Conservation (phyloP, 768 basidiomycete genomes). For the Hericium coralloides region DNA sequence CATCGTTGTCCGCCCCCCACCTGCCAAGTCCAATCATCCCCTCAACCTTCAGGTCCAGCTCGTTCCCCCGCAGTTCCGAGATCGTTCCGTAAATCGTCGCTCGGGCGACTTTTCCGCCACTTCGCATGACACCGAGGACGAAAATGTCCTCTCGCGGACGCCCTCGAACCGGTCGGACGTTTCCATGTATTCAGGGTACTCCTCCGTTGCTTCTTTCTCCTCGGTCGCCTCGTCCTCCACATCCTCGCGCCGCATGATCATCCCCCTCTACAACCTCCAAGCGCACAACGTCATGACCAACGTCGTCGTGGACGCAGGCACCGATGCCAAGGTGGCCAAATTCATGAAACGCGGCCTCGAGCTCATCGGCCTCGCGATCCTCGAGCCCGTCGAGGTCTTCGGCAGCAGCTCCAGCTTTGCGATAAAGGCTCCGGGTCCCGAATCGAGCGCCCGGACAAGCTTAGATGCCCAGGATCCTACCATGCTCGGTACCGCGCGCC, state of each 20-base stretch:
- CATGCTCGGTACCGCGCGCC: background rate
- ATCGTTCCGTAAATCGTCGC: slow-evolving; percentile 29
- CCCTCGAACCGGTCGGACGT: slow-evolving; percentile 45
- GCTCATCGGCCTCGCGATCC: slow-evolving; percentile 63
- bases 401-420: slow-evolving; percentile 22
- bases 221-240: slow-evolving; percentile 28
- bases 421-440: slow-evolving; percentile 4
- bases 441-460: slow-evolving; percentile 21
- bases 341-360: slow-evolving; percentile 69
- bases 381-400: slow-evolving; percentile 77
- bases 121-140: slow-evolving; percentile 17
- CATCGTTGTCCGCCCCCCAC: slow-evolving; percentile 87
- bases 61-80: slow-evolving; percentile 56
- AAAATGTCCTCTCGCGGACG: slow-evolving; percentile 30
- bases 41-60: slow-evolving; percentile 90
- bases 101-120: slow-evolving; percentile 34
- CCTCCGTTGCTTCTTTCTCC: slow-evolving; percentile 35
- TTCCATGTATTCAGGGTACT: slow-evolving; percentile 34
- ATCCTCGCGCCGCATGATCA: slow-evolving; percentile 59
- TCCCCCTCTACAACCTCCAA: slow-evolving; percentile 80
- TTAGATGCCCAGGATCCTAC: slow-evolving; percentile 14
- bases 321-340: slow-evolving; percentile 59
- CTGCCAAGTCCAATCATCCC: slow-evolving; percentile 76
- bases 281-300: slow-evolving; percentile 87
- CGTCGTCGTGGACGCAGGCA: slow-evolving; percentile 74